Conservation (phyloP, 305 asterid species). For the Solanum hybrid region DNA sequence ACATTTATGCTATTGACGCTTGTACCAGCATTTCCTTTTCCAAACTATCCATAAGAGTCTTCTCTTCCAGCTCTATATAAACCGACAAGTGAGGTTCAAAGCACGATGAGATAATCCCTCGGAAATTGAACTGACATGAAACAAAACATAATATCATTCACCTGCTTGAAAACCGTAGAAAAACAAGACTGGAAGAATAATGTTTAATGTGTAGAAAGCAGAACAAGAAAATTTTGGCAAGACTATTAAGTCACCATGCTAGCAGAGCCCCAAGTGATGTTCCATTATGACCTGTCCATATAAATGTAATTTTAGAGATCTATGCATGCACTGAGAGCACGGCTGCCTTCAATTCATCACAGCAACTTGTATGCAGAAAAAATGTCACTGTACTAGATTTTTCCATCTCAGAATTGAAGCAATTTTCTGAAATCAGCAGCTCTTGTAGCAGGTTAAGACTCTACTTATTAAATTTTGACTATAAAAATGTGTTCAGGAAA, state of each 20-base stretch:
- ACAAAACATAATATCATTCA: slow-evolving; percentile 19
- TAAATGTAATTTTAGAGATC: not conserved
- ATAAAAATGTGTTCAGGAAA: not conserved
- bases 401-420: not conserved
- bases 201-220: not conserved
- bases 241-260: not conserved
- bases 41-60: slow-evolving; percentile 88
- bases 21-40: slow-evolving; percentile 93
- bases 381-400: not conserved
- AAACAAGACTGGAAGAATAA: slow-evolving; percentile 9
- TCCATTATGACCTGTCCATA: not conserved
- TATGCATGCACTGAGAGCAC: not conserved
- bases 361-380: not conserved
- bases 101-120: slow-evolving; percentile 92
- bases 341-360: not conserved
- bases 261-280: not conserved
- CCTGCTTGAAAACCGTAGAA: slow-evolving; percentile 6
- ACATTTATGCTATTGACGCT: not conserved
- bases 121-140: slow-evolving; percentile 78
- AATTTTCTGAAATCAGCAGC: not conserved
- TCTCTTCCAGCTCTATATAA: slow-evolving; percentile 93
- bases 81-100: slow-evolving; percentile 91
- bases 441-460: not conserved
- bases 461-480: not conserved
- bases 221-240: not conserved